phyloP scores from a whole-genome alignment of 2,329 filamentous ascomycete species.

The Trichophyton schoenleinii region DNA sequence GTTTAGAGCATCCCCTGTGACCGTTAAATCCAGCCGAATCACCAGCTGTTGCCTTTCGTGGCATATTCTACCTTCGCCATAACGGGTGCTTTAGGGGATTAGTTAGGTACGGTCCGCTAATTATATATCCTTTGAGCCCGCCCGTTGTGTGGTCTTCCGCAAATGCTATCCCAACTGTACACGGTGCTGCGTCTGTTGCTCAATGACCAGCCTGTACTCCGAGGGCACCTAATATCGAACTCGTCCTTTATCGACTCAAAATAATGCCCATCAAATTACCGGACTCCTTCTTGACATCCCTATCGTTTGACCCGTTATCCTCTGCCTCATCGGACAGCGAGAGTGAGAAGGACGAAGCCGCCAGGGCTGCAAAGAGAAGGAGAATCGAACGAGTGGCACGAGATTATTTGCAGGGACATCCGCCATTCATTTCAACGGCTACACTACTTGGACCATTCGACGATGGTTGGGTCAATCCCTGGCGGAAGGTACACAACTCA shows the following conservation, averaged over 20 bases:
- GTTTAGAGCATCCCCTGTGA: background rate
- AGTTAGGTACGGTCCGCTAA: background rate
- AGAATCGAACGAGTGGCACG: constrained; percentile 32
- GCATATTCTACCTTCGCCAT: background rate
- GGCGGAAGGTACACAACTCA: constrained; percentile 19
- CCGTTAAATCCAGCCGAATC: background rate
- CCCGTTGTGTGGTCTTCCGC: background rate
- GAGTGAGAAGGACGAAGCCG: constrained; percentile 28
- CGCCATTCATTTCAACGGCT: constrained; percentile 35
- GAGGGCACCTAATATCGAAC: constrained; percentile 14
- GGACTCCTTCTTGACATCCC: constrained; percentile 15
- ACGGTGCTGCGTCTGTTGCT: constrained; percentile 7
- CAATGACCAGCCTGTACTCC: constrained; percentile 2
- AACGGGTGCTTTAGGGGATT: background rate
- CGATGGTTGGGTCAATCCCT: constrained; percentile 35
- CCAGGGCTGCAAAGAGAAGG: constrained; percentile 27
- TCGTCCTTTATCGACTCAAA: constrained; percentile 8
- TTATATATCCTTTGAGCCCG: background rate
- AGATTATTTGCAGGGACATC: constrained; percentile 31
- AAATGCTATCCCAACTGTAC: constrained; percentile 8
- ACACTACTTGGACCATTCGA: constrained; percentile 35
- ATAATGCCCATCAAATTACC: background rate
- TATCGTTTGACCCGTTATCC: constrained; percentile 25
- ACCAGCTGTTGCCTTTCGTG: background rate
- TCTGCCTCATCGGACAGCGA: constrained; percentile 18